Base-by-base conservation (phyloP, 495 filamentous ascomycete genomes). In the Hypoxylon perforatum region DNA sequence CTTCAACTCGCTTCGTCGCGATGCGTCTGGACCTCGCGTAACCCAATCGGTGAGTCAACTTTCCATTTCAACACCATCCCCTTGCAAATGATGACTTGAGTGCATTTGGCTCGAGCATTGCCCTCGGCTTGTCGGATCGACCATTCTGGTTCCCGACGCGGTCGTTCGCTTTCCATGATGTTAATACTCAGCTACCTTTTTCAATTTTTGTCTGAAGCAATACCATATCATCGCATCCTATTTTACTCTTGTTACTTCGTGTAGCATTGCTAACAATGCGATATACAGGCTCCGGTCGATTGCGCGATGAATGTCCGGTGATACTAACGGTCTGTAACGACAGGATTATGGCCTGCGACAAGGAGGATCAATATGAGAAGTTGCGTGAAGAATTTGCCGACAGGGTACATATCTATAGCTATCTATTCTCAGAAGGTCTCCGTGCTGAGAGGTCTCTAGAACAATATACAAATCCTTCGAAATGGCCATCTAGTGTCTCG, bases 61-160 rank as follows among this genome's bases (percentile, higher is more conserved):
- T 58, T 58, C 41, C 39, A 35, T 68, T 72, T 66, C 69, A 73
- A 60, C 30, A 70, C 67, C 54, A 48, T 49, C 47, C 41, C 60
- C 66, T 67, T 59, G 72, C 61, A 75, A 74, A 93, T 94, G 93
- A 97, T 97, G 93, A 97, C 92, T 91, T 92, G 93, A 97, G 93
- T 91, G 93, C 93, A 97, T 97, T 97, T 97, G 93, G 93, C 93
- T 97, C 92, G 93, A 97, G 93, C 84, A 96, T 92, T 86, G 84
- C 75, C 71, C 77, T 83, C 75, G 72, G 75, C 67, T 52, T 55
- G 58, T 61, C 47, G 61, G 77, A 70, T 65, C 55, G 63, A 65
- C 75, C 78, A 69, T 82, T 78, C 68, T 68, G 69, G 63, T 23
- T 52, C 69, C 72, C 61, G 38, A 60, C 42, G 25, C 11, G 23